These are phyloP conservation scores for Didymella arachidicola DNA, from an alignment of 2,329 filamentous ascomycete species.

Conservation along the genomic window DNA sequence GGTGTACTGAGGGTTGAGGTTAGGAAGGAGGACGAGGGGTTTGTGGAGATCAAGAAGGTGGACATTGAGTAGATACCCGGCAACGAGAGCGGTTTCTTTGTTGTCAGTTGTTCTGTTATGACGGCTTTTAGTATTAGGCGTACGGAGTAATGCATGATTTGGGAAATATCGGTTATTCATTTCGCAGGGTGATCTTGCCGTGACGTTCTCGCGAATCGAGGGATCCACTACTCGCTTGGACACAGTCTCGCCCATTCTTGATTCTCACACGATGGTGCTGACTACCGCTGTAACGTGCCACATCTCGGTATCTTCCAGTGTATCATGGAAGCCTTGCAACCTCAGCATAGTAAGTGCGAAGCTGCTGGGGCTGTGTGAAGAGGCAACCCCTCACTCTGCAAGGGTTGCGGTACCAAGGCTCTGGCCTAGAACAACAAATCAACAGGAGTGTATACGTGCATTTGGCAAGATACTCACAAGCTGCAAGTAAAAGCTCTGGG, in stretches of 20 bases:
- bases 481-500: not conserved
- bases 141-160: not conserved
- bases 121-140: not conserved
- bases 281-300: no score
- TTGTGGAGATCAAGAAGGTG: slow-evolving; percentile 62
- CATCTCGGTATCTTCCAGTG: no score
- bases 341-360: not conserved
- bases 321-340: not conserved
- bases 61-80: slow-evolving; percentile 54
- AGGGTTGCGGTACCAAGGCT: not conserved
- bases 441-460: not conserved
- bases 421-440: not conserved
- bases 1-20: slow-evolving; percentile 79
- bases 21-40: slow-evolving; percentile 71
- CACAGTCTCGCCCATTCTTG: not conserved
- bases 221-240: no score
- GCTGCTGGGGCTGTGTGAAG: not conserved
- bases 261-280: no score
- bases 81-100: not conserved
- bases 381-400: not conserved
- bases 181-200: not conserved
- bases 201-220: no score
- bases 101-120: not conserved
- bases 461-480: not conserved
- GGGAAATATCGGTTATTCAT: not conserved